A percentile compares a stretch with the other conserved stretches of the same genome.
Evolutionary conservation across 805 yeast genomes (phyloP).

Genomic region (Candida glaebosa): DNA sequence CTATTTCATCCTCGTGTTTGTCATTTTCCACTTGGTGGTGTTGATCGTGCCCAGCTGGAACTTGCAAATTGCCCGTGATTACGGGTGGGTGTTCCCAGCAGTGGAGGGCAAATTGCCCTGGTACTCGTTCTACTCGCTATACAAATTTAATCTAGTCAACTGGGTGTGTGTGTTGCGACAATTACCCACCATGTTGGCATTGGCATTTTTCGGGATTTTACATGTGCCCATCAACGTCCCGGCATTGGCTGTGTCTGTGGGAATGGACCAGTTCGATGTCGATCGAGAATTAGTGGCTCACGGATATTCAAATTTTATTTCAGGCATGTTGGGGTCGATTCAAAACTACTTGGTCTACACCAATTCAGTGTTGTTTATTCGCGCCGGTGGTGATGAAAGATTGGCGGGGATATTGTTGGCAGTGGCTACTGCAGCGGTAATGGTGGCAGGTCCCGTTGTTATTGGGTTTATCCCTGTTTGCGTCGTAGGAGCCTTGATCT

Average conservation of each 20-base stretch:
- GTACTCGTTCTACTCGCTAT: conserved; percentile 79
- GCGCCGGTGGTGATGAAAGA: conserved; percentile 92
- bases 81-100: conserved; percentile 82
- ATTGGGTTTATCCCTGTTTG: conserved; percentile 93
- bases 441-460: conserved; percentile 88
- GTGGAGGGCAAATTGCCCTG: conserved; percentile 74
- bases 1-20: conserved; percentile 70
- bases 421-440: conserved; percentile 69
- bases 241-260: conserved; percentile 87
- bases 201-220: conserved; percentile 91
- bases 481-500: conserved; percentile 92
- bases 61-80: conserved; percentile 56
- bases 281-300: conserved; percentile 93
- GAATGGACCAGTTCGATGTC: conserved; percentile 83
- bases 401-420: conserved; percentile 90
- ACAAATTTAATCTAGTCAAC: conserved; percentile 67
- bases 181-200: conserved; percentile 90
- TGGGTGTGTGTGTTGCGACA: conserved; percentile 68
- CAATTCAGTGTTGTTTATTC: conserved; percentile 83
- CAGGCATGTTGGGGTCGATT: conserved; percentile 83
- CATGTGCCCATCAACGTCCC: conserved; percentile 99
- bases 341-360: conserved; percentile 96
- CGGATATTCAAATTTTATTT: conserved; percentile 82
- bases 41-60: conserved; percentile 63
- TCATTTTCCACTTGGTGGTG: conserved; percentile 65